A percentile compares a stretch with the other conserved stretches of the same genome.
These are phyloP conservation scores for Colletotrichum sp. DNA, from an alignment of 2,329 filamentous ascomycete species.

Conservation along the genomic window DNA sequence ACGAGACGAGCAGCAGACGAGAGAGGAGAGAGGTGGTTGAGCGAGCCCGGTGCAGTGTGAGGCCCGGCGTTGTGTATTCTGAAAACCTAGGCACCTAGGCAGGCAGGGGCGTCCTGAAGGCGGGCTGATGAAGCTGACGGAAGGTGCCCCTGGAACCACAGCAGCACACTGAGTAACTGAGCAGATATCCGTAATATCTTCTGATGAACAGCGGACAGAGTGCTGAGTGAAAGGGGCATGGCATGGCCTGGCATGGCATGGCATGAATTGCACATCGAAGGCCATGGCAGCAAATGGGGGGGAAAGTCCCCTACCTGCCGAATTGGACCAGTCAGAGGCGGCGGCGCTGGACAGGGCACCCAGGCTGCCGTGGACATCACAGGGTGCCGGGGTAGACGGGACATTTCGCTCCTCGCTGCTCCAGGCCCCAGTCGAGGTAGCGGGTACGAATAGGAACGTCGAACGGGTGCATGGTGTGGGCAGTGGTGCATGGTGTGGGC, in stretches of 20 bases:
- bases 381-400: slow-evolving; percentile 3
- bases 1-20: neutral
- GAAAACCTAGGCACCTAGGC: neutral
- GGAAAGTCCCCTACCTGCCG: neutral
- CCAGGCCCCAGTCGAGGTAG: neutral
- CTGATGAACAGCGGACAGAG: neutral
- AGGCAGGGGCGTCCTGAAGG: neutral
- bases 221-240: neutral
- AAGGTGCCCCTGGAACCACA: neutral
- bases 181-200: neutral
- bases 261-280: neutral
- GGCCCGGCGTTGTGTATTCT: neutral
- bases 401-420: neutral
- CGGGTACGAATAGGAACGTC: neutral
- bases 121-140: neutral
- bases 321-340: slow-evolving; percentile 8
- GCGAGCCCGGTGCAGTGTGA: neutral
- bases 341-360: neutral
- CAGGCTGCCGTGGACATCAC: neutral
- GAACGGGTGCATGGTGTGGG: neutral
- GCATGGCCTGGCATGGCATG: neutral
- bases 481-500: neutral
- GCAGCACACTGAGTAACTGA: neutral
- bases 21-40: neutral
- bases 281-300: neutral